phyloP scores from a whole-genome alignment of 1,284 basidiomycete species.

The Mycena sp. region DNA sequence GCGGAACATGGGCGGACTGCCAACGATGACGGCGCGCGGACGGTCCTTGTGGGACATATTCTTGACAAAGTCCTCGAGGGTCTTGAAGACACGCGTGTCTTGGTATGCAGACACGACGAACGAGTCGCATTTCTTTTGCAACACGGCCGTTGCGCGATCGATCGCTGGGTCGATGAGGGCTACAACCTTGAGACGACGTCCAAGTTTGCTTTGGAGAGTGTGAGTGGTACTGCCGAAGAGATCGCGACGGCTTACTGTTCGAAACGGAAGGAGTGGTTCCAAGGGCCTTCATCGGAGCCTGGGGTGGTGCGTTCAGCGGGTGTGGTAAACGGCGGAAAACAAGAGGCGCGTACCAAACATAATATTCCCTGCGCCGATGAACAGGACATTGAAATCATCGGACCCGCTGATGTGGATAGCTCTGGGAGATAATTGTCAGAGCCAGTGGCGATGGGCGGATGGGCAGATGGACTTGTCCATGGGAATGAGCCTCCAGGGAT shows the following conservation, averaged over 20 bases:
- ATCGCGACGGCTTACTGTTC: conserved; percentile 71
- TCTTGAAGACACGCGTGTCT: conserved; percentile 89
- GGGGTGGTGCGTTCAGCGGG: no score
- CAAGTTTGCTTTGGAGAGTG: conserved; percentile 80
- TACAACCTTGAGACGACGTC: conserved; percentile 94
- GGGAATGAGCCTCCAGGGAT: conserved; percentile 75
- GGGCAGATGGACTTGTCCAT: conserved; percentile 74
- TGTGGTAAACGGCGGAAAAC: not conserved
- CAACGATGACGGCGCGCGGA: conserved; percentile 87
- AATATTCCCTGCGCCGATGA: conserved; percentile 93
- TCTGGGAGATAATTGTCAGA: conserved; percentile 48
- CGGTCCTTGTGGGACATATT: conserved; percentile 69
- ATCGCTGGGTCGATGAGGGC: conserved; percentile 93
- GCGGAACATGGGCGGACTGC: conserved; percentile 94
- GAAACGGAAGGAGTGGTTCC: conserved; percentile 96
- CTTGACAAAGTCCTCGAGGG: conserved; percentile 87
- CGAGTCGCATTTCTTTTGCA: conserved; percentile 91
- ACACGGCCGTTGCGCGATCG: conserved; percentile 83
- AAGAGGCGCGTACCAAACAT: conserved; percentile 77
- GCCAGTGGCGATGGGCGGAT: conserved; percentile 10
- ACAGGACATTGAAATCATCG: conserved; percentile 89
- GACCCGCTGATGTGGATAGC: conserved; percentile 62
- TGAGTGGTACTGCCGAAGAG: conserved; percentile 26
- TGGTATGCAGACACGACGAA: conserved; percentile 96
- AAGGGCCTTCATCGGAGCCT: conserved; percentile 89